Conservation (phyloP, 2,329 filamentous ascomycete species). For the Alternaria dauci region DNA sequence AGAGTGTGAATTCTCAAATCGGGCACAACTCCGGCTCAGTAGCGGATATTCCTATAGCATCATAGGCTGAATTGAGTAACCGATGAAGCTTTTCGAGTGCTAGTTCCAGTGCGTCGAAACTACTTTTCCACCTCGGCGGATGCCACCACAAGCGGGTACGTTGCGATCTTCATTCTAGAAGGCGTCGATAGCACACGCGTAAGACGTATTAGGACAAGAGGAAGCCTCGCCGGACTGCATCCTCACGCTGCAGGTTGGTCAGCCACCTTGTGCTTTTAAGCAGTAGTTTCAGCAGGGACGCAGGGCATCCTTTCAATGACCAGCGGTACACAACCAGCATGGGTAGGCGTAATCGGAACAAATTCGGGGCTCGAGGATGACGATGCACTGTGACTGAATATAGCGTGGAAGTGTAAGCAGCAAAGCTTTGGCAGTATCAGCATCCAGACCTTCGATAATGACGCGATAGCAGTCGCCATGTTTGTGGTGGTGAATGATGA, state of each 20-base stretch:
- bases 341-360: constrained; percentile 10
- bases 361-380: constrained; percentile 11
- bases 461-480: neutral
- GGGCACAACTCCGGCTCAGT: neutral
- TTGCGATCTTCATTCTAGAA: neutral
- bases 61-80: constrained; percentile 2
- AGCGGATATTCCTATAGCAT: constrained; percentile 1
- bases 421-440: constrained; percentile 1
- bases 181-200: neutral
- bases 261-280: neutral
- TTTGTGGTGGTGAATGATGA: neutral
- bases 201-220: neutral
- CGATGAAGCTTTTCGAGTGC: neutral
- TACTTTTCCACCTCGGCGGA: constrained; percentile 2
- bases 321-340: constrained; percentile 5
- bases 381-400: constrained; percentile 33
- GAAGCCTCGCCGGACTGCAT: neutral
- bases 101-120: neutral
- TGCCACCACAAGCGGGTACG: constrained; percentile 10
- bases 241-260: neutral
- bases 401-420: constrained; percentile 18
- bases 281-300: neutral
- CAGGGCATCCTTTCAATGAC: constrained; percentile 14
- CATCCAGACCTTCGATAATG: neutral
- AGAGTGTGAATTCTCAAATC: neutral